Evolutionary conservation across 2,329 filamentous ascomycete species (phyloP).

Genomic region (Thielaviopsis musarum): DNA sequence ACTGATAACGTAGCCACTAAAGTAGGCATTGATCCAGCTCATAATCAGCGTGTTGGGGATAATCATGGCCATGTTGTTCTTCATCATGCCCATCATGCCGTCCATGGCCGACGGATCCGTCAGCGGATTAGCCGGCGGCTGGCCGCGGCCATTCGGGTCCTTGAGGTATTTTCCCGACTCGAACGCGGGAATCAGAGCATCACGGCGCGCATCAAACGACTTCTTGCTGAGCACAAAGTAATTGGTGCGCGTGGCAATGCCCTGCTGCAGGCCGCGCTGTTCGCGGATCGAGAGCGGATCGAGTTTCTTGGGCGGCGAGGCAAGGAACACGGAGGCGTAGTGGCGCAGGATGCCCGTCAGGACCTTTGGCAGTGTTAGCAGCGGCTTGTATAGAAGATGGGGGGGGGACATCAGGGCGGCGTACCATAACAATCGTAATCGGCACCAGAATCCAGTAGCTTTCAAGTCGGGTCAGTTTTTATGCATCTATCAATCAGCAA

Average conservation of each 20-base stretch:
- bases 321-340: slow-evolving; percentile 86
- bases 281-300: slow-evolving; percentile 64
- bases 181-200: slow-evolving; percentile 62
- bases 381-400: not conserved
- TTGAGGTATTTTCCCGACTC: slow-evolving; percentile 81
- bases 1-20: slow-evolving; percentile 96
- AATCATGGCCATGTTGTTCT: slow-evolving; percentile 99
- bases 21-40: slow-evolving; percentile 99
- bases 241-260: slow-evolving; percentile 70
- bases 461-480: slow-evolving; percentile 16
- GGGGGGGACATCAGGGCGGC: not conserved
- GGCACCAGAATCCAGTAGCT: slow-evolving; percentile 99
- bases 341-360: slow-evolving; percentile 90
- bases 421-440: slow-evolving; percentile 85
- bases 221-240: slow-evolving; percentile 60
- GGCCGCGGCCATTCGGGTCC: slow-evolving; percentile 68
- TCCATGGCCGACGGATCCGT: slow-evolving; percentile 94
- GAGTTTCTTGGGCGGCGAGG: slow-evolving; percentile 66
- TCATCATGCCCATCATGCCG: slow-evolving; percentile 99
- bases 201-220: slow-evolving; percentile 66
- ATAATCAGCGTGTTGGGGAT: slow-evolving; percentile 97
- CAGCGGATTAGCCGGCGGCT: slow-evolving; percentile 85
- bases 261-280: slow-evolving; percentile 68
- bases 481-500: not conserved
- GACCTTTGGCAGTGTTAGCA: slow-evolving; percentile 34